Evolutionary conservation across 2,329 filamentous ascomycete species (phyloP).

Genomic region (Pezicula radicicola): DNA sequence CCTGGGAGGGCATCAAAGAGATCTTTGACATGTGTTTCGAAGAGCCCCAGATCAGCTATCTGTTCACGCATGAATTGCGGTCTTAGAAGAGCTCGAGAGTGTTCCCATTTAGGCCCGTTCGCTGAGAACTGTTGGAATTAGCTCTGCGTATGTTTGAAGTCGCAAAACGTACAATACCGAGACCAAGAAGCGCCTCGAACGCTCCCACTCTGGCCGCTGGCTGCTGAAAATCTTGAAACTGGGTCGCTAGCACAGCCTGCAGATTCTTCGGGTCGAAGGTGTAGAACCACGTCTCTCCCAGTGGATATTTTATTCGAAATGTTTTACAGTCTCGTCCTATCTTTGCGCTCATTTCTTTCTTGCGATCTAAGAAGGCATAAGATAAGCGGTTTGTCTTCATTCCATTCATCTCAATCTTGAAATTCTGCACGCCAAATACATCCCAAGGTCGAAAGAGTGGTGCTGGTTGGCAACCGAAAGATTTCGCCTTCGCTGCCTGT

Average conservation of each 20-base stretch:
- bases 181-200: constrained; percentile 13
- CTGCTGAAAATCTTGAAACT: constrained; percentile 18
- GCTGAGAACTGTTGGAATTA: constrained; percentile 13
- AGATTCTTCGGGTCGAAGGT: constrained; percentile 13
- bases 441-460: no score
- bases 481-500: no score
- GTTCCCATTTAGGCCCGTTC: constrained; percentile 17
- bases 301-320: no score
- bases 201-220: constrained; percentile 15
- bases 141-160: constrained; percentile 12
- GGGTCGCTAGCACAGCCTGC: constrained; percentile 15
- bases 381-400: no score
- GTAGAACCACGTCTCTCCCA: no score
- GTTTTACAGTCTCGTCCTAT: no score
- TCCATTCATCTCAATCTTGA: no score
- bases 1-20: constrained; percentile 14
- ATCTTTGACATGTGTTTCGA: constrained; percentile 55
- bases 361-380: no score
- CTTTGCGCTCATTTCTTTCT: no score
- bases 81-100: constrained; percentile 39
- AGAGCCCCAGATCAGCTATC: constrained; percentile 63
- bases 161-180: constrained; percentile 16
- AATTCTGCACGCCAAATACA: no score
- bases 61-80: constrained; percentile 51
- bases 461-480: no score